These are phyloP conservation scores for Phenoliferia sp. DNA, from an alignment of 1,284 basidiomycete genomes.

Conservation along the genomic window DNA sequence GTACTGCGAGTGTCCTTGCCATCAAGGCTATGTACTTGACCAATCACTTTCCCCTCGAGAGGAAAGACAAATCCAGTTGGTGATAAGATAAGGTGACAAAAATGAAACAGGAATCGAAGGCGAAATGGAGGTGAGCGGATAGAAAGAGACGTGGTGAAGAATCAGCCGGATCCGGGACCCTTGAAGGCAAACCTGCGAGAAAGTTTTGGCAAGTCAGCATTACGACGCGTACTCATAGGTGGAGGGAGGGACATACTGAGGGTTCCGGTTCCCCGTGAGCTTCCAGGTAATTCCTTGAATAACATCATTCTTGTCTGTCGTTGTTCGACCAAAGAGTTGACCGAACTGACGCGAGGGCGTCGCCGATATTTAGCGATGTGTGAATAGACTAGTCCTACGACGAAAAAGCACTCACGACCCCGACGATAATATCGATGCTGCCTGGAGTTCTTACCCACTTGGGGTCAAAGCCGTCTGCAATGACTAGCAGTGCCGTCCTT, in stretches of 20 bases:
- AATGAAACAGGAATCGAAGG: too few relatives aligned
- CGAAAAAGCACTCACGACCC: conserved; percentile 8
- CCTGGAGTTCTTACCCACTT: conserved; percentile 27
- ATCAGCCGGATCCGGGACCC: too few relatives aligned
- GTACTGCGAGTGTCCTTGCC: too few relatives aligned
- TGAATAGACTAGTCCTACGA: conserved; percentile 27
- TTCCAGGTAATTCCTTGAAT: conserved; percentile 15
- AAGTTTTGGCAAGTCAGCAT: too few relatives aligned
- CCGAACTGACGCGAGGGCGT: conserved; percentile 20
- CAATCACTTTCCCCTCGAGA: too few relatives aligned
- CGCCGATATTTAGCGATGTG: conserved; percentile 23
- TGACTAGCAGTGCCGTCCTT: conserved; percentile 6
- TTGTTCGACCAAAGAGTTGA: conserved; percentile 10
- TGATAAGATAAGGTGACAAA: too few relatives aligned
- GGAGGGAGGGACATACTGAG: conserved; percentile 4
- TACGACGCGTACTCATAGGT: too few relatives aligned
- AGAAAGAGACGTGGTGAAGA: too few relatives aligned
- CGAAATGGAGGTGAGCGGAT: too few relatives aligned
- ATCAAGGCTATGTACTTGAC: too few relatives aligned
- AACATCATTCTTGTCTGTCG: conserved; percentile 24
- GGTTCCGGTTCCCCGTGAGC: conserved; percentile 26
- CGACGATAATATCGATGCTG: conserved; percentile 26
- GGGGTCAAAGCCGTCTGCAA: conserved; percentile 30
- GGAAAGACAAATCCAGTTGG: too few relatives aligned
- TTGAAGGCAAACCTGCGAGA: too few relatives aligned